Conservation (phyloP, 2,329 filamentous ascomycete genomes). For the Fusarium ambrosium region DNA sequence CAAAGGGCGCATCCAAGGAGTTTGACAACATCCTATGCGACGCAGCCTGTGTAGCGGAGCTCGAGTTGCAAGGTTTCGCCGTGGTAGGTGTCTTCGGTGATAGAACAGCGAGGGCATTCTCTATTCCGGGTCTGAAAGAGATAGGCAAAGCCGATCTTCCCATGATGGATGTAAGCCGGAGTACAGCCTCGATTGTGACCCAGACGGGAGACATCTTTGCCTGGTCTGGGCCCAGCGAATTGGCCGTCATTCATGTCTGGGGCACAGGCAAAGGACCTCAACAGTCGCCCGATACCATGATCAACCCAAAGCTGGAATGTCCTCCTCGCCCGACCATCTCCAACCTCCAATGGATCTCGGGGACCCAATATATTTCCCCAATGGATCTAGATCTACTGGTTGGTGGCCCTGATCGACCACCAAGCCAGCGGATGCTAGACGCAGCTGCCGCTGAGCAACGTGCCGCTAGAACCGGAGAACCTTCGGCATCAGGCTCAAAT, state of each 20-base stretch:
- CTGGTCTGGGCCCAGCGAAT: constrained; percentile 90
- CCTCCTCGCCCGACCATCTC: constrained; percentile 93
- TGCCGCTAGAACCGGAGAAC: constrained; percentile 59
- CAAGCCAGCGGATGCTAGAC: constrained; percentile 88
- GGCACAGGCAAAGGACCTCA: constrained; percentile 77
- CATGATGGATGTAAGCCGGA: constrained; percentile 80
- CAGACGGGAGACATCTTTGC: constrained; percentile 85
- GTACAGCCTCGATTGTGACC: constrained; percentile 77
- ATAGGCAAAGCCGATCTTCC: constrained; percentile 77
- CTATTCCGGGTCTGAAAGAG: constrained; percentile 89
- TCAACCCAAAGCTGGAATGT: constrained; percentile 80
- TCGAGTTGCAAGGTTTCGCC: constrained; percentile 81
- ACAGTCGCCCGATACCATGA: constrained; percentile 77
- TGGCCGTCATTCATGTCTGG: constrained; percentile 87
- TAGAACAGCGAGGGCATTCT: constrained; percentile 82
- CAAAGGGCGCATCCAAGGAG: constrained; percentile 91
- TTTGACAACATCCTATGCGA: constrained; percentile 90
- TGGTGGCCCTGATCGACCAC: constrained; percentile 87
- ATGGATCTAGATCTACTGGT: constrained; percentile 92
- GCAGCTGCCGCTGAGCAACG: constrained; percentile 83
- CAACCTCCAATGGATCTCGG: constrained; percentile 95
- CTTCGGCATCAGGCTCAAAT: constrained; percentile 47
- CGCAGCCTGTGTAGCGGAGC: constrained; percentile 80
- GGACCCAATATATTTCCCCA: constrained; percentile 90
- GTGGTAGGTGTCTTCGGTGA: constrained; percentile 90